Base-by-base conservation (phyloP, 176 grass and related monocot species). In the Triticum turgidum region DNA sequence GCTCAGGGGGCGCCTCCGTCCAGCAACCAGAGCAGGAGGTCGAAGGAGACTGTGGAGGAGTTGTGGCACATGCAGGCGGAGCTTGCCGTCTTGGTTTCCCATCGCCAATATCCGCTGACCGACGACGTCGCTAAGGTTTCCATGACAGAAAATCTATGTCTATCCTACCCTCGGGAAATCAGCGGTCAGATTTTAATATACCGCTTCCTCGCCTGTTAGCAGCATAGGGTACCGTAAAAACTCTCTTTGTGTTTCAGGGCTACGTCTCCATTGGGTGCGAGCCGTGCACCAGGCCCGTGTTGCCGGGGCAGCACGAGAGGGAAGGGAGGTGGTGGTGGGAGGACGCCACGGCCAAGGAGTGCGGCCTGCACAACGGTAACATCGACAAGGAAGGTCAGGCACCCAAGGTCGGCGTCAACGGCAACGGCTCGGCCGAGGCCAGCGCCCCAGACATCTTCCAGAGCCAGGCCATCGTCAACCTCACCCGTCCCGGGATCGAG, bases 321-420 rank as follows among this genome's bases (percentile, higher is more conserved):
- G 96, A 98, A 91, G 93, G 96, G 27, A 83, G 96, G 75, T 98
- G 96, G 96, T 98, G 96, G 96, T 98, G 96, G 96, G 96, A 98
- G 84, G 96, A 98, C 82, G 89, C 93, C 33, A 95, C 81, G 86
- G 96, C 96, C 35, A 98, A 98, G 89, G 96, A 98, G 86, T 98
- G 96, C 20, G 96, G 96, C 42, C 93, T 98, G 18, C 96, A 98
- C 89, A 98, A 98, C 84, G 96, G 96, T 32, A 98, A 98, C 85
- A 90, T 98, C 76, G 86, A 85, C 1, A 90, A 89, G 68, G 87
- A 92, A 0, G 87, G 38, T 14, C 89, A 91, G 77, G 81, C 76
- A 27, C 84, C 73, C 41, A 91, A 82, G 78, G 71, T 69, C 1
- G 87, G 85, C 9, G 66, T 79, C 24, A 91, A 94, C 42, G 89